Percentiles rank a stretch among this genome's conserved stretches.
These are phyloP conservation scores for Macroventuria anomochaeta DNA, from an alignment of 2,329 filamentous ascomycete genomes.

Conservation along the genomic window DNA sequence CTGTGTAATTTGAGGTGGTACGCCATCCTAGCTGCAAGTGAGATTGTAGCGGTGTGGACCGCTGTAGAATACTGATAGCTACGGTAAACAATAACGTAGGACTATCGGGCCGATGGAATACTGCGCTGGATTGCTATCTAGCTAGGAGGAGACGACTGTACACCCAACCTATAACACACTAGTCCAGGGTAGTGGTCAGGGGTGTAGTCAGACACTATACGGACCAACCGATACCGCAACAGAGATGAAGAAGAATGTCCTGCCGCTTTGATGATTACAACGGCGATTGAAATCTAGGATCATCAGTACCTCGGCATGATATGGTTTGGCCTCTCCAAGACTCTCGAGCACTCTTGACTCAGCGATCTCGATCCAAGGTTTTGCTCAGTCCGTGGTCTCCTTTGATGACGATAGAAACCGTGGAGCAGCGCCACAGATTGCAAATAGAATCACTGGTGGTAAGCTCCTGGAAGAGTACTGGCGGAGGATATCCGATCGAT, in stretches of 20 bases:
- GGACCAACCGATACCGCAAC: too few species aligned
- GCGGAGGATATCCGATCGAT: not conserved
- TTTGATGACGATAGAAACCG: not conserved
- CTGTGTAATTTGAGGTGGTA: not conserved
- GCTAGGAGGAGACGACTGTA: too few species aligned
- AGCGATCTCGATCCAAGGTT: not conserved
- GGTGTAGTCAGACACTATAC: too few species aligned
- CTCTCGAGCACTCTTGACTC: not conserved
- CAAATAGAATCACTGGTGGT: not conserved
- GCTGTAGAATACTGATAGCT: too few species aligned
- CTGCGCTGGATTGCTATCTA: too few species aligned
- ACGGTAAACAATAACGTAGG: too few species aligned
- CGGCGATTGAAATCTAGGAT: not conserved
- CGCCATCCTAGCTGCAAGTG: not conserved
- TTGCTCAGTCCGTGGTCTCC: not conserved
- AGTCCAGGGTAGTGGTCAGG: too few species aligned
- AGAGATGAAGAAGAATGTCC: not conserved
- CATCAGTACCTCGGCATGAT: not conserved
- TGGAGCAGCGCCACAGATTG: not conserved
- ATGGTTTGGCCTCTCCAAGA: not conserved
- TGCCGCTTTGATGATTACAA: not conserved
- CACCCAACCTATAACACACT: too few species aligned
- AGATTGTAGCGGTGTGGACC: too few species aligned
- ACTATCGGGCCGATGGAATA: too few species aligned
- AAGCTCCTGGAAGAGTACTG: not conserved